phyloP scores from a whole-genome alignment of 192 early-diverging fungal genomes.

The Backusella mclennaniae region DNA sequence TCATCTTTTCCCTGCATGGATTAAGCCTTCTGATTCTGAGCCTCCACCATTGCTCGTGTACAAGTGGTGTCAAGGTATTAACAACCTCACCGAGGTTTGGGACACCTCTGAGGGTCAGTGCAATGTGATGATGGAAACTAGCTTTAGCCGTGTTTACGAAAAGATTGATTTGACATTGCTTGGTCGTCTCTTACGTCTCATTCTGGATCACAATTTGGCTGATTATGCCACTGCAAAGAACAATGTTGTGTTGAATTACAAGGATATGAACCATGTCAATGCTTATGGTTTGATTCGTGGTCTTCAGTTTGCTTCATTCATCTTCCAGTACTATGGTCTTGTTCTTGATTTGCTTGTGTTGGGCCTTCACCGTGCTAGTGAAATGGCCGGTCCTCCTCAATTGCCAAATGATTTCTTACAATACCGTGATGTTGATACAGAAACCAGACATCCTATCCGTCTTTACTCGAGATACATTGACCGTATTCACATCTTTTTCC shows the following conservation, averaged over 20 bases:
- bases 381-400: slow-evolving; percentile 94
- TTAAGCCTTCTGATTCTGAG: slow-evolving; percentile 97
- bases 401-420: slow-evolving; percentile 97
- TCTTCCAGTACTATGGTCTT: slow-evolving; percentile 99
- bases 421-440: slow-evolving; percentile 87
- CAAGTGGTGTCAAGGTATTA: slow-evolving; percentile 98
- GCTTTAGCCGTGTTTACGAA: slow-evolving; percentile 89
- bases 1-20: slow-evolving; percentile 98
- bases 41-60: slow-evolving; percentile 95
- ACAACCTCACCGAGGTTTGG: slow-evolving; percentile 97
- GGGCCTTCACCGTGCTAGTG: slow-evolving; percentile 90
- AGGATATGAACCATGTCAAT: slow-evolving; percentile 99
- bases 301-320: slow-evolving; percentile 96
- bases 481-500: slow-evolving; percentile 89
- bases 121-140: slow-evolving; percentile 96
- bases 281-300: slow-evolving; percentile 96
- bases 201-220: slow-evolving; percentile 99
- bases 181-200: slow-evolving; percentile 88
- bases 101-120: slow-evolving; percentile 87
- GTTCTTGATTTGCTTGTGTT: slow-evolving; percentile 93
- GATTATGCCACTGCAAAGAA: slow-evolving; percentile 99
- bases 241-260: slow-evolving; percentile 96
- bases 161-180: slow-evolving; percentile 98
- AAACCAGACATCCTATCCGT: slow-evolving; percentile 95
- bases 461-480: slow-evolving; percentile 96